Evolutionary conservation across 2,329 filamentous ascomycete genomes (phyloP).

Genomic region (Aureobasidium pullulans): DNA sequence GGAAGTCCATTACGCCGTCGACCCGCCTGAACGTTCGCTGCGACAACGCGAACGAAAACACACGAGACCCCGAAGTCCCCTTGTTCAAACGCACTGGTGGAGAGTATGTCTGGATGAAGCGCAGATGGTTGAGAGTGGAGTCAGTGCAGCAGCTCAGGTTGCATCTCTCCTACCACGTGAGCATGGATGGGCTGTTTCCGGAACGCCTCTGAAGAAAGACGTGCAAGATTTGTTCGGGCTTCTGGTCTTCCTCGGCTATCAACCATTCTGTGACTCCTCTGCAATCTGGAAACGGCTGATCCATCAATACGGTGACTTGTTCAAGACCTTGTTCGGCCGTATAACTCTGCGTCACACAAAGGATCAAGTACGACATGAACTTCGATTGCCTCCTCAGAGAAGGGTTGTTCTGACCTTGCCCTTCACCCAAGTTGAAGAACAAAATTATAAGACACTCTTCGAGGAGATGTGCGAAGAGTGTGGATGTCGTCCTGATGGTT

Average conservation of each 20-base stretch:
- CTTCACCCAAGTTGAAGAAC: conserved; percentile 83
- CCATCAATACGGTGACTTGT: conserved; percentile 36
- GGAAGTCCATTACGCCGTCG: conserved; percentile 70
- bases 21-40: conserved; percentile 64
- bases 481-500: conserved; percentile 57
- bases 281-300: conserved; percentile 63
- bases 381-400: conserved; percentile 73
- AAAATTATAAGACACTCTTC: conserved; percentile 74
- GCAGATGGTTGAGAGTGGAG: conserved; percentile 88
- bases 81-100: conserved; percentile 83
- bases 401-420: conserved; percentile 83
- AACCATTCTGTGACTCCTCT: conserved; percentile 62
- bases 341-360: conserved; percentile 85
- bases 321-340: conserved; percentile 60
- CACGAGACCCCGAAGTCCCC: conserved; percentile 61
- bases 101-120: conserved; percentile 67
- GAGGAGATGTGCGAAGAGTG: conserved; percentile 65
- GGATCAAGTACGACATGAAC: conserved; percentile 66
- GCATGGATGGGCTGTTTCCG: conserved; percentile 88
- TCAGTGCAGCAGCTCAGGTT: conserved; percentile 73
- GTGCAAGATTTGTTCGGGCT: conserved; percentile 73
- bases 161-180: conserved; percentile 72
- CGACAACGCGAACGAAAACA: conserved; percentile 53
- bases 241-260: conserved; percentile 69
- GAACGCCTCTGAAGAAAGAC: conserved; percentile 78